These are phyloP conservation scores for Exophiala aquamarina DNA, from an alignment of 2,329 filamentous ascomycete genomes.

Conservation along the genomic window DNA sequence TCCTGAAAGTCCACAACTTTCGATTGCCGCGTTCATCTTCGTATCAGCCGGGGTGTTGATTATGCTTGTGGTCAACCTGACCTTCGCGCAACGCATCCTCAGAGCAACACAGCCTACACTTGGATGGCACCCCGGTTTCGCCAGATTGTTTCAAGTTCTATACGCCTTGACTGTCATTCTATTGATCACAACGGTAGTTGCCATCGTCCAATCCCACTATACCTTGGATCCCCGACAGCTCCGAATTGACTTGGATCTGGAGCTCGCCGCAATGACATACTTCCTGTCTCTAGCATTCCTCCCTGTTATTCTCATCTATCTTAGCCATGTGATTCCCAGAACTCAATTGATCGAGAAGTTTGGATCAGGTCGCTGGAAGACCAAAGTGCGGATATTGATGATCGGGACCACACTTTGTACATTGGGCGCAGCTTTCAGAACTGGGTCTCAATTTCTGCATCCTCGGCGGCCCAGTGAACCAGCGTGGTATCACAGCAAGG, in stretches of 20 bases:
- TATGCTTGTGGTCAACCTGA: constrained; percentile 73
- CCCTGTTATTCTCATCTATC: constrained; percentile 57
- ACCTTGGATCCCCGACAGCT: constrained; percentile 56
- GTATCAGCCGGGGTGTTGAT: constrained; percentile 71
- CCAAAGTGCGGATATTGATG: constrained; percentile 66
- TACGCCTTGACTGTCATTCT: constrained; percentile 59
- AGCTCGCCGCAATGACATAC: constrained; percentile 61
- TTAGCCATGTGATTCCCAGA: constrained; percentile 49
- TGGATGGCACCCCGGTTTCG: constrained; percentile 63
- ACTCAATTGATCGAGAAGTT: constrained; percentile 56
- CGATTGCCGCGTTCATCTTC: constrained; percentile 64
- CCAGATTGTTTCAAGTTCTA: constrained; percentile 55
- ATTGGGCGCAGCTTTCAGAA: constrained; percentile 68
- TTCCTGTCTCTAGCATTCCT: constrained; percentile 67
- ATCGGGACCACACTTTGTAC: constrained; percentile 59
- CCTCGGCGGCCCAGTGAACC: constrained; percentile 52
- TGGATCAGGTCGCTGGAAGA: constrained; percentile 64
- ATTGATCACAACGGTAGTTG: constrained; percentile 66
- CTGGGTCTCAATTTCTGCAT: constrained; percentile 56
- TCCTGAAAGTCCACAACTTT: constrained; percentile 44
- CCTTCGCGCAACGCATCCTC: constrained; percentile 73
- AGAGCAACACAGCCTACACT: constrained; percentile 68
- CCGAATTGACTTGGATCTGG: constrained; percentile 59
- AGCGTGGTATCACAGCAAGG: constrained; percentile 68
- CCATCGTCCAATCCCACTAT: constrained; percentile 66